A percentile compares a stretch with the other conserved stretches of the same genome.
Evolutionary conservation across 1,284 basidiomycete genomes (phyloP).

Genomic region (Coniophora puteana): DNA sequence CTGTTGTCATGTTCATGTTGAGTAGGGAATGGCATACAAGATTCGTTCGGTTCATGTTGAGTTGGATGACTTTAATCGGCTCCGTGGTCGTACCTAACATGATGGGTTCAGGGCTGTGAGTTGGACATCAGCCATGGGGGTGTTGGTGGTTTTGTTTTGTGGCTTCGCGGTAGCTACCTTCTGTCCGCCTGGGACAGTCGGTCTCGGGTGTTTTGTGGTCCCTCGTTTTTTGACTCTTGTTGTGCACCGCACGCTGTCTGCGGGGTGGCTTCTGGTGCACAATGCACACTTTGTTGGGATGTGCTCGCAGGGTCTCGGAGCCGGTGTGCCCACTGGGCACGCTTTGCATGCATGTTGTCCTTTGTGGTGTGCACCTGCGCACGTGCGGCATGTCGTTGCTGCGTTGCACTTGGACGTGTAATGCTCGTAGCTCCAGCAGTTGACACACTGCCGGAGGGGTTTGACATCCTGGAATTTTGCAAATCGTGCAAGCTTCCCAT

Average conservation of each 20-base stretch:
- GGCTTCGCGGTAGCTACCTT: too few relatives aligned
- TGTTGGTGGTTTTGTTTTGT: neutral
- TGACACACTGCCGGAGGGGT: conserved; percentile 14
- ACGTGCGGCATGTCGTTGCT: conserved; percentile 2
- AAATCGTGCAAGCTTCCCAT: conserved; percentile 15
- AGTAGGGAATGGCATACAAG: conserved; percentile 13
- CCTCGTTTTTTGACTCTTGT: too few relatives aligned
- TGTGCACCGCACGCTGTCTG: neutral
- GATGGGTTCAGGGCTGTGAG: too few relatives aligned
- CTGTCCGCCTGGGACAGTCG: too few relatives aligned
- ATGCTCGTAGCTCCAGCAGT: conserved; percentile 16
- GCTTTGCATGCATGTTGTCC: conserved; percentile 11
- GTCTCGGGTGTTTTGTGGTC: too few relatives aligned
- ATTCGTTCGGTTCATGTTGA: conserved; percentile 18
- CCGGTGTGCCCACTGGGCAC: neutral
- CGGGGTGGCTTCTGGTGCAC: neutral
- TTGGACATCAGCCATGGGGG: neutral
- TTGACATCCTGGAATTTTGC: conserved; percentile 19
- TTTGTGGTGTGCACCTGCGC: conserved; percentile 8
- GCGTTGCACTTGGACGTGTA: conserved; percentile 1
- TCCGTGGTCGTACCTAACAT: conserved; percentile 2
- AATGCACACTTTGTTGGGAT: neutral
- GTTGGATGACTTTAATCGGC: conserved; percentile 18
- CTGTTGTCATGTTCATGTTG: conserved; percentile 10
- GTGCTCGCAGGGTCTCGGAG: too few relatives aligned